Base-by-base conservation (phyloP, 768 basidiomycete genomes). In the Podaxis sp. region DNA sequence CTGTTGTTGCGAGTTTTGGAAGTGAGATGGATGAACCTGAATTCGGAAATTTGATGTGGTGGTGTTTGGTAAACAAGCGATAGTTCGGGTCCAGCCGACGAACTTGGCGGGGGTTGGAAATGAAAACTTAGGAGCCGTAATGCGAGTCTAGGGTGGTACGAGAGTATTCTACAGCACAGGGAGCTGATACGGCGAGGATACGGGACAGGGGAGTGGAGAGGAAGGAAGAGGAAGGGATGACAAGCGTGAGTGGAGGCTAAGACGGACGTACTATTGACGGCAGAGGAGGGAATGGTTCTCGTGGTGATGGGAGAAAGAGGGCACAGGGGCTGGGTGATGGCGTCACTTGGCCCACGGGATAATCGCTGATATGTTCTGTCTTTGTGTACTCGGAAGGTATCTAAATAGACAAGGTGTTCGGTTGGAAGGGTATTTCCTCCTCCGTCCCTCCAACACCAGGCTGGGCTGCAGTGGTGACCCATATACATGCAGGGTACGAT, bases 361-460 rank as follows among this genome's bases (percentile, higher is more conserved):
- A 53, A 60, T 60, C 59, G 59, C 59, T 60, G 59, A 61, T 61
- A 61, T 55, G 60, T 61, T 61, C 60, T 55, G 53, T 61, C 38
- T 60, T 29, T 59, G 33, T 50, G 24, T 37, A 37, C 51, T 59
- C 33, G 59, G 59, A 59, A 51, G 49, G 57, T 19, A 49, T 59
- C 57, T 60, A 60, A 60, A 60, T 60, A 60, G 36, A 60, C 57
- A 49, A 37, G 57, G 33, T 33, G 25, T 11, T 11, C 37, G 36
- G 24, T 13, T 37, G 29, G 25, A 27, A 19, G 22, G 24, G 11
- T 22, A 9, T n/a, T 43, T 47, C 46, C 27, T 57, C 43, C 57
- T 8, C 29, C 33, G 33, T 27, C 57, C 29, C 57, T 59, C 43
- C 46, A 47, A 27, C 56, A 33, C 19, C n/a, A 27, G 13, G n/a